Conservation (phyloP, 805 yeast genomes). For the Pichia paraexigua region DNA sequence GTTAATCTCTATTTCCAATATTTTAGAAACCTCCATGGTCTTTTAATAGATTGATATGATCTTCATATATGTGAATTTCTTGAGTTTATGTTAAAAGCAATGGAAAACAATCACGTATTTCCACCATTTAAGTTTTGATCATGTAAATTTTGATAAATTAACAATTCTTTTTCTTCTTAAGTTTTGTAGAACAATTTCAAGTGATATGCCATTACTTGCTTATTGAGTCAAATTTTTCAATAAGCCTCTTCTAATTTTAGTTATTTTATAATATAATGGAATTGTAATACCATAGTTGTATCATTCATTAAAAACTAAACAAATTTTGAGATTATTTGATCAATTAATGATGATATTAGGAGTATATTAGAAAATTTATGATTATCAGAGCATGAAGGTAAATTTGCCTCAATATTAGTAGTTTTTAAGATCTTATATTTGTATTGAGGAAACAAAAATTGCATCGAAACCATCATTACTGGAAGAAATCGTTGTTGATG, state of each 20-base stretch:
- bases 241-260: background rate
- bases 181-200: background rate
- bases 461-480: background rate
- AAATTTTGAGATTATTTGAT: background rate
- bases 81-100: conserved; percentile 35
- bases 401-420: no score
- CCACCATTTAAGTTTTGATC: conserved; percentile 24
- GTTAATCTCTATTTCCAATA: no score
- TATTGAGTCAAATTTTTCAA: no score
- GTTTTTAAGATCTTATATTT: background rate
- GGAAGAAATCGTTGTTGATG: background rate
- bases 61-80: no score
- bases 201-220: background rate
- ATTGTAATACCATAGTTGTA: background rate
- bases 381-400: no score
- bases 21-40: no score
- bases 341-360: background rate
- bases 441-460: background rate
- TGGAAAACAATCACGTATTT: conserved; percentile 31
- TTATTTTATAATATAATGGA: background rate
- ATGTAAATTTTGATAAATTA: conserved; percentile 3
- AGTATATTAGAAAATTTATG: background rate
- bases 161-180: background rate
- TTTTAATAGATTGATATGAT: no score
- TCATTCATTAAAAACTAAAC: background rate